A percentile compares a stretch with the other conserved stretches of the same genome.
Evolutionary conservation across 176 grass and related monocot species (phyloP).

Genomic region (Zea luxurians): DNA sequence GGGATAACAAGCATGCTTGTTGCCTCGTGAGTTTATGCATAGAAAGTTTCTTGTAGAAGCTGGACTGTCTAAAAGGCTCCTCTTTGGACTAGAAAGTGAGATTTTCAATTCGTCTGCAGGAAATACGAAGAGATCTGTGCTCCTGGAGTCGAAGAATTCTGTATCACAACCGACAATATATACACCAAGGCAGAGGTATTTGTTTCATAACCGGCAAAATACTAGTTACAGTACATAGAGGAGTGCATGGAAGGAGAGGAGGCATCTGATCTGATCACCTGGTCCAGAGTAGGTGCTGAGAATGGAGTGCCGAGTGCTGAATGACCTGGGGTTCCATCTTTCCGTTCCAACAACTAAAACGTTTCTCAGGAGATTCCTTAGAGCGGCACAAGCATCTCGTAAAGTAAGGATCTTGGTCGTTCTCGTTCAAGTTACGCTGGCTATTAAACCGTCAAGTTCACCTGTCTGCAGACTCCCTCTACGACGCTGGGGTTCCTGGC

Average conservation of each 20-base stretch:
- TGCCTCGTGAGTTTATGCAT: constrained; percentile 59
- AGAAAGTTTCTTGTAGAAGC: background rate
- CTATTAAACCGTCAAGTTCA: no score
- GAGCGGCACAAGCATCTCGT: constrained; percentile 56
- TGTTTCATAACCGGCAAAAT: background rate
- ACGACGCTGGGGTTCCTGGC: no score
- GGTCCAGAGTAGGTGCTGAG: constrained; percentile 54
- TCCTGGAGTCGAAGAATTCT: constrained; percentile 72
- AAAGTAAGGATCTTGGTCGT: constrained; percentile 43
- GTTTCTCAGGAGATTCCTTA: constrained; percentile 84
- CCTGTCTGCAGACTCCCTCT: no score
- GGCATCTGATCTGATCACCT: constrained; percentile 4
- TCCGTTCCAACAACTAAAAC: constrained; percentile 75
- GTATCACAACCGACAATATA: constrained; percentile 80
- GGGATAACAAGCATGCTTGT: constrained; percentile 79
- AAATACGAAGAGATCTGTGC: constrained; percentile 90
- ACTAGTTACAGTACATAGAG: no score
- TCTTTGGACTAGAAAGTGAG: background rate
- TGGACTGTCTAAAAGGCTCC: background rate
- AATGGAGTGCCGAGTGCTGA: constrained; percentile 67
- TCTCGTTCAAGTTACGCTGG: no score
- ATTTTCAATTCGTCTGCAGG: constrained; percentile 22
- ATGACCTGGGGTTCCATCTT: constrained; percentile 54
- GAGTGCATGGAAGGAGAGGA: no score
- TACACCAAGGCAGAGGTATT: constrained; percentile 65